Percentiles rank a stretch among this genome's conserved stretches.
Evolutionary conservation across 108 stramenopile species (phyloP).

Genomic region (Skeletonema tropicum): DNA sequence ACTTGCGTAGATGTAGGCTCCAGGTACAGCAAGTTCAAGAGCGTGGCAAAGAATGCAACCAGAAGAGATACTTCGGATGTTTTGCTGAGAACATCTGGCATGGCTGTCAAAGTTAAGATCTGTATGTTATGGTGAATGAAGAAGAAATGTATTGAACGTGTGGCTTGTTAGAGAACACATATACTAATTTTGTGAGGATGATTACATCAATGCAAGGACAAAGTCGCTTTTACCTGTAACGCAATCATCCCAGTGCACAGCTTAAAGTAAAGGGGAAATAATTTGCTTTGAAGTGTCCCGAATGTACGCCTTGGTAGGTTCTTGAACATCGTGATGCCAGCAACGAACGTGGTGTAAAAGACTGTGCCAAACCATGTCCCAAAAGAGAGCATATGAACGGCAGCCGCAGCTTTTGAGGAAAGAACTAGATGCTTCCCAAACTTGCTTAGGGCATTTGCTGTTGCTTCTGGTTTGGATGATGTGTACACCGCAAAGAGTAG

Average conservation of each 20-base stretch:
- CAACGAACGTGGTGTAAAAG: slow-evolving; percentile 78
- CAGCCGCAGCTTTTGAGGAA: slow-evolving; percentile 47
- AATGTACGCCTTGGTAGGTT: slow-evolving; percentile 84
- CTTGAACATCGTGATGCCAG: slow-evolving; percentile 85
- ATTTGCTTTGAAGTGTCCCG: slow-evolving; percentile 79
- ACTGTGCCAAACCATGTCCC: slow-evolving; percentile 77
- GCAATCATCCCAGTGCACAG: slow-evolving; percentile 57
- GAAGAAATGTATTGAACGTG: background rate
- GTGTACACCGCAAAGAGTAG: slow-evolving; percentile 43
- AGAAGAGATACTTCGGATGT: slow-evolving; percentile 54
- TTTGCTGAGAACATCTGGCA: slow-evolving; percentile 49
- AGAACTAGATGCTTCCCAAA: slow-evolving; percentile 34
- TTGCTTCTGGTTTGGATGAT: slow-evolving; percentile 16
- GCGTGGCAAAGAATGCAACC: slow-evolving; percentile 53
- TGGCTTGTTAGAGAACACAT: background rate
- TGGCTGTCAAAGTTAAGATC: slow-evolving; percentile 48
- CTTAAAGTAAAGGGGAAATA: slow-evolving; percentile 82
- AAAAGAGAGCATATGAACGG: slow-evolving; percentile 68
- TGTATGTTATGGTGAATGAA: slow-evolving; percentile 1
- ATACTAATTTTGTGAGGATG: background rate
- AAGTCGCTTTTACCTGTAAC: slow-evolving; percentile 47
- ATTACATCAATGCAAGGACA: background rate
- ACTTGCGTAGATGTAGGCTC: slow-evolving; percentile 67
- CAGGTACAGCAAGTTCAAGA: slow-evolving; percentile 72
- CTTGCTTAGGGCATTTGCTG: slow-evolving; percentile 17